These are phyloP conservation scores for Medicago ruthenica DNA, from an alignment of 306 rosid species.

Conservation along the genomic window DNA sequence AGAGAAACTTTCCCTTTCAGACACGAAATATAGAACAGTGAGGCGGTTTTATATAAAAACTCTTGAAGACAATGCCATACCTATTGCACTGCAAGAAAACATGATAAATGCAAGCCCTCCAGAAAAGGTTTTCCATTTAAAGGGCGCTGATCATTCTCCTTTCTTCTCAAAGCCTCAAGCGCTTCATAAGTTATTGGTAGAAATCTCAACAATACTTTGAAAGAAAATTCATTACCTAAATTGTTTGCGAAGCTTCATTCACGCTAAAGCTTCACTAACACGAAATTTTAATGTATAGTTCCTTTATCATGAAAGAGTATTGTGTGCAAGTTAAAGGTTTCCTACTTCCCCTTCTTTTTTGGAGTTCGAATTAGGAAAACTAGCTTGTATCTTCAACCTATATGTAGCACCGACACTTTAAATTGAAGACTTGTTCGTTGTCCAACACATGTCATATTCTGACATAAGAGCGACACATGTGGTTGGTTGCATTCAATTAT, in stretches of 20 bases:
- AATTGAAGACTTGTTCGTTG: not conserved
- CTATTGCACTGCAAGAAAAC: slow-evolving; percentile 69
- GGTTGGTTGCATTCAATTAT: not conserved
- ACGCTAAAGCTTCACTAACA: slow-evolving; percentile 36
- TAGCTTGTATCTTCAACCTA: not conserved
- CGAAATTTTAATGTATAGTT: slow-evolving; percentile 46
- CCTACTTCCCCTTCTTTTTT: not conserved
- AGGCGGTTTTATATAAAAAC: slow-evolving; percentile 85
- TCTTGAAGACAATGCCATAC: slow-evolving; percentile 90
- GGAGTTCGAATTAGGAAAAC: not conserved
- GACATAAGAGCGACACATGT: not conserved
- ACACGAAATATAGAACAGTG: slow-evolving; percentile 75
- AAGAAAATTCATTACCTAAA: slow-evolving; percentile 39
- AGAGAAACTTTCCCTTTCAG: slow-evolving; percentile 83
- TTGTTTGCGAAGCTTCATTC: slow-evolving; percentile 39
- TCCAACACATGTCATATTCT: not conserved
- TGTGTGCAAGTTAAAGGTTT: not conserved
- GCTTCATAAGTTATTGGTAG: slow-evolving; percentile 82
- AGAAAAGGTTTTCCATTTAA: slow-evolving; percentile 70
- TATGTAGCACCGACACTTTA: not conserved
- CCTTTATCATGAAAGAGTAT: slow-evolving; percentile 20
- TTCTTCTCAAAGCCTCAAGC: slow-evolving; percentile 99
- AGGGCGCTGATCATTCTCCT: slow-evolving; percentile 94
- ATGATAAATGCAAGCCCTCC: slow-evolving; percentile 83
- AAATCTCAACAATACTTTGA: slow-evolving; percentile 71